These are phyloP conservation scores for Leccinum arenicola DNA, from an alignment of 768 basidiomycete species.

Conservation along the genomic window DNA sequence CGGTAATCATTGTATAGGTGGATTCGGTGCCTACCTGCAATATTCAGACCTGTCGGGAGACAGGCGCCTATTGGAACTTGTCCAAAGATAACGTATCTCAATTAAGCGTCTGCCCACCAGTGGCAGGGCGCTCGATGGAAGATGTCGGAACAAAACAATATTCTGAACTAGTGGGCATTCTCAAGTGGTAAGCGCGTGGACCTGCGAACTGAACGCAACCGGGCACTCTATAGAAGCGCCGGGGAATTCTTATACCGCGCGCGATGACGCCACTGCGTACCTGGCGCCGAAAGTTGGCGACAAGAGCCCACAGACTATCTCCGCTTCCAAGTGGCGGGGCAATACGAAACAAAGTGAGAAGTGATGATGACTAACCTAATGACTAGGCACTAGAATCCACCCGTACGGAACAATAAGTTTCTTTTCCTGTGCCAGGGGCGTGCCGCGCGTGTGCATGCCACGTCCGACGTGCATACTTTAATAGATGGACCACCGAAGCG, in stretches of 20 bases:
- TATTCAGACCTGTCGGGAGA: not conserved
- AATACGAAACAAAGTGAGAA: not conserved
- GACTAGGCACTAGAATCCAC: not conserved
- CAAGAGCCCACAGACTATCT: not conserved
- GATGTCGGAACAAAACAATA: not conserved
- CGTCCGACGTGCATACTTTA: conserved; percentile 56
- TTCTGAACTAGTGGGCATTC: conserved; percentile 10
- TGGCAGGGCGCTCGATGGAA: not conserved
- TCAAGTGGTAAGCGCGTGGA: conserved; percentile 1
- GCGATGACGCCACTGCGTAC: not conserved
- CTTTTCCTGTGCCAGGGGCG: not conserved
- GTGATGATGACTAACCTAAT: not conserved
- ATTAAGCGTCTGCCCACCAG: not conserved
- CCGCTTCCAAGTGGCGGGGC: not conserved
- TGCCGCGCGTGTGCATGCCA: conserved; percentile 14
- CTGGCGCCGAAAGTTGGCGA: not conserved
- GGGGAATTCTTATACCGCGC: not conserved
- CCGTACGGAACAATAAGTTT: not conserved
- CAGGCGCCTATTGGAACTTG: not conserved
- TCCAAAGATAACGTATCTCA: not conserved
- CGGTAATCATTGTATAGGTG: not conserved
- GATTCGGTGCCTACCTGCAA: not conserved
- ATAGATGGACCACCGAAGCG: conserved; percentile 60
- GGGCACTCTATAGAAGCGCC: not conserved
- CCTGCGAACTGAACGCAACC: not conserved